These are phyloP conservation scores for Lentinula aciculospora DNA, from an alignment of 768 basidiomycete species.

Conservation along the genomic window DNA sequence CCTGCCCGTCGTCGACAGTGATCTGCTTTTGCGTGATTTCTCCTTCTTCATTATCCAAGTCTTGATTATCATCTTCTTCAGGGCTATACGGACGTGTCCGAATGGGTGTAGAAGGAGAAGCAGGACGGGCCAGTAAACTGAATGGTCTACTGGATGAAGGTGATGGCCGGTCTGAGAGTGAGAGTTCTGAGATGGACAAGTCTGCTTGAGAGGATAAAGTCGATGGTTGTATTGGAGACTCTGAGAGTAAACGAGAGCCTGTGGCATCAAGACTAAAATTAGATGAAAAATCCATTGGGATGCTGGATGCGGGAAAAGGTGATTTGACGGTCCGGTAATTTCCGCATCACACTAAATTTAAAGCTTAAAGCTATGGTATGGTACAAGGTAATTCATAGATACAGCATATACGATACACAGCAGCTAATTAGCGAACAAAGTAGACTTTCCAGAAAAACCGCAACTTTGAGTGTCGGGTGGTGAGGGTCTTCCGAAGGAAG, in stretches of 20 bases:
- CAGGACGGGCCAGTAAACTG: conserved; percentile 20
- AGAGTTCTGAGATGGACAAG: conserved; percentile 54
- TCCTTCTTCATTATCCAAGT: not conserved
- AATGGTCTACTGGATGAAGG: conserved; percentile 19
- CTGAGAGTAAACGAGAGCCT: conserved; percentile 40
- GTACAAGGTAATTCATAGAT: no score
- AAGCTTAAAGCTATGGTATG: no score
- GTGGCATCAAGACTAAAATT: conserved; percentile 19
- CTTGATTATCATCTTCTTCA: conserved; percentile 7
- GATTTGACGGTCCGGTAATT: not conserved
- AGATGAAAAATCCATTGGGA: conserved; percentile 25
- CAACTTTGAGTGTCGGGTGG: not conserved
- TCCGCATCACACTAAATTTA: not conserved
- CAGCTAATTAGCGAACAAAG: not conserved
- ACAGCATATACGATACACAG: not conserved
- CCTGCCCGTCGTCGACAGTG: not conserved
- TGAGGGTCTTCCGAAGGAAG: conserved; percentile 4
- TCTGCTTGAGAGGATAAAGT: conserved; percentile 43
- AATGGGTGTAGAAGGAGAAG: conserved; percentile 11
- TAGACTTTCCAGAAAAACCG: not conserved
- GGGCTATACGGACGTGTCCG: conserved; percentile 5
- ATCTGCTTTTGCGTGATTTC: conserved; percentile 22
- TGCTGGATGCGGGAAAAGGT: not conserved
- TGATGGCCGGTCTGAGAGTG: conserved; percentile 28
- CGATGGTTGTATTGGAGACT: conserved; percentile 30